Evolutionary conservation across 2,329 filamentous ascomycete genomes (phyloP), one percentile per base, ranked within the genome.

Genomic region (Raffaelea albimanens): DNA sequence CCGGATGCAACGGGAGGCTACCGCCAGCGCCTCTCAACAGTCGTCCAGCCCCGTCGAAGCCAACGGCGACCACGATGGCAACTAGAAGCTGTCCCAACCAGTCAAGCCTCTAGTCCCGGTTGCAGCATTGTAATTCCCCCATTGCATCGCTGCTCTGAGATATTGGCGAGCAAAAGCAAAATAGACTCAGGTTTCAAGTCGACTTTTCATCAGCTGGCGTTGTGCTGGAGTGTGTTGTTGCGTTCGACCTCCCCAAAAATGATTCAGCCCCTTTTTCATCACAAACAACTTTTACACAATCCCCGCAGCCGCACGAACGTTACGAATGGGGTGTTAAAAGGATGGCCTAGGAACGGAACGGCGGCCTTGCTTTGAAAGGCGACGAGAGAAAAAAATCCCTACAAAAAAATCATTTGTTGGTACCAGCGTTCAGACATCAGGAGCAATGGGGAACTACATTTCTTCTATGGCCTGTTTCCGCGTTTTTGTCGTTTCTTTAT

Each of bases 1-100:
- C 54, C 85, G 91, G 63, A 96, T 97, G 91, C 83, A 90, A 64
- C 83, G 90, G 65, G 88, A 95, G 71, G 76, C 82, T 55, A 83
- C 78, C 62, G 71, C 73, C 43, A 61, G 59, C n/a, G 71, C 73
- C 44, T 61, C 61, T n/a, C 63, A 67, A 45, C 61, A 64, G 45
- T 64, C 61, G 49, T 52, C 46, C 57, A 55, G 50, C 49, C 58
- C 61, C 46, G 56, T 63, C 57, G 75, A 80, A 57, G 65, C 74
- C 58, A 79, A 79, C 57, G 75, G 73, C 63, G 72, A 76, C 48
- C 64, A 71, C 59, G 71, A 76, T 55, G 71, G 67, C 63, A 73
- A 75, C 59, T 69, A 66, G 58, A 53, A 52, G 44, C 53, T 55
- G 53, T 42, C 51, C 23, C 43, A 48, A 13, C 47, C 4, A 40